Base-by-base conservation (phyloP, 73 alveolate species). In the Tetrahymena malaccensis region DNA sequence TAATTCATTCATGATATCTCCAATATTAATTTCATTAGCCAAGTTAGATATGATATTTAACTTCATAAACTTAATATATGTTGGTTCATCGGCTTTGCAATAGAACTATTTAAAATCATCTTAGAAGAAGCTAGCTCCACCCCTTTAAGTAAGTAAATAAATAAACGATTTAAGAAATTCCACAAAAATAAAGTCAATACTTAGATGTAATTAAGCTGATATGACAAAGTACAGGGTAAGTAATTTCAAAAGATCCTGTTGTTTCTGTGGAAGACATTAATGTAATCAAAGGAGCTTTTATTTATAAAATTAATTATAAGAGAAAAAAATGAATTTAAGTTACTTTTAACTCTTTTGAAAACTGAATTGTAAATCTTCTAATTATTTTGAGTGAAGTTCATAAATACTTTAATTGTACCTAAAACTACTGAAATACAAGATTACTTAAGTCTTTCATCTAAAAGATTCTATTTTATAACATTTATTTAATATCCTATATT, bases 41-140 rank as follows among this genome's bases (percentile, higher is more conserved):
- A 96, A 96, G 22, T 95, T 94, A 25, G 98, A 94, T 10, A 96
- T 93, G 25, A 99, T 98, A 95, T 99, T 99, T 50, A 99, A 97
- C 96, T 99, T 99, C 85, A 99, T 85, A 95, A 97, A 98, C 97
- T 98, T 98, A 85, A 98, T 98, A 94, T 98, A 99, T 22, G 98
- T 94, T 21, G 99, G 99, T 95, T 99, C 99, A 94, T 99, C 99
- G 94, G 98, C 98, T 97, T 98, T 99, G 70, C 99, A 98, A 97
- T 97, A 99, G 97, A 99, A 99, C 57, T 98, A 97, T 96, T 99
- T 99, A 96, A 97, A 99, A 94, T 98, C 99, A 84, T 97, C 96
- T 57, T 97, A 97, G 96, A 99, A 99, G 93, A 97, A 97, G 83
- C 93, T 97, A 84, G 97, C 95, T 3, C 98, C 99, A 11, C 99